A percentile compares a stretch with the other conserved stretches of the same genome.
These are phyloP conservation scores for Hypoxylon sp. DNA, from an alignment of 2,329 filamentous ascomycete species.

Conservation along the genomic window DNA sequence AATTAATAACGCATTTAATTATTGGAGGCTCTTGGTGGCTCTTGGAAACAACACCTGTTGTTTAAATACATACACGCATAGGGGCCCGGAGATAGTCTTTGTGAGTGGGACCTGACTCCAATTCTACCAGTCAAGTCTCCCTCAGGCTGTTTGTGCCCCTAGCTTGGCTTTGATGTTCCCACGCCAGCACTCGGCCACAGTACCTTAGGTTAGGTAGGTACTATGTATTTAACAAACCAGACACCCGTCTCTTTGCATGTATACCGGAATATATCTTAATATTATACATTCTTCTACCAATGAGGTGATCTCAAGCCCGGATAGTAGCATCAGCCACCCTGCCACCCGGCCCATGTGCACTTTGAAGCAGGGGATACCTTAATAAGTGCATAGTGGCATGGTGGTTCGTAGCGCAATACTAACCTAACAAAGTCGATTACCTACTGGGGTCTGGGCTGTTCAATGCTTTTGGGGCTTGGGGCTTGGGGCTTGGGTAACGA, in stretches of 20 bases:
- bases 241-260: not conserved
- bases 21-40: constrained; percentile 28
- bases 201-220: too few species aligned
- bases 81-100: constrained; percentile 2
- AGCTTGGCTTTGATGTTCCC: not conserved
- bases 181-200: not conserved
- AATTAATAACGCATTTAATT: constrained; percentile 39
- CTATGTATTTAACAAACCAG: constrained; percentile 3
- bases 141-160: not conserved
- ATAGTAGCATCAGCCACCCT: constrained; percentile 17
- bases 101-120: constrained; percentile 26
- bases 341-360: constrained; percentile 12
- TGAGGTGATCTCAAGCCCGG: not conserved
- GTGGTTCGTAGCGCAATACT: constrained; percentile 15
- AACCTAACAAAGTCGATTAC: constrained; percentile 9
- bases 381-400: constrained; percentile 25
- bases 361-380: constrained; percentile 3
- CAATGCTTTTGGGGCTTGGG: not conserved
- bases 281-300: constrained; percentile 3
- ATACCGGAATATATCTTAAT: not conserved
- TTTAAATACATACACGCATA: constrained; percentile 16
- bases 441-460: not conserved
- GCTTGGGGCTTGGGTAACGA: too few species aligned
- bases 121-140: not conserved
- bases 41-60: constrained; percentile 35